Evolutionary conservation across 2,329 filamentous ascomycete genomes (phyloP).

Genomic region (Alternaria solani): DNA sequence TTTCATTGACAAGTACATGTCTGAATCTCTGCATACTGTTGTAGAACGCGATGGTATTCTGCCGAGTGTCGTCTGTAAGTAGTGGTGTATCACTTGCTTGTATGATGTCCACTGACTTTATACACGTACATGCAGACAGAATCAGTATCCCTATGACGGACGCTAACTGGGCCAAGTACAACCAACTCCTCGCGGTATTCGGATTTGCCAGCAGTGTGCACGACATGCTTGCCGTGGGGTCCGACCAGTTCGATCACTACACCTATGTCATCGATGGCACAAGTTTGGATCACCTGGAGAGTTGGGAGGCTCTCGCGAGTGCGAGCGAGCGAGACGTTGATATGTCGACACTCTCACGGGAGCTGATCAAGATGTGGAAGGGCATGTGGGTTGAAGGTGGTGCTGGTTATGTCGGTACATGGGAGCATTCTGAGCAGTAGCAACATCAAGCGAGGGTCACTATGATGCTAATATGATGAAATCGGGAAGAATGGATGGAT

Average conservation of each 20-base stretch:
- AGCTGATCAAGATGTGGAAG: conserved; percentile 5
- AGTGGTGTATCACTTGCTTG: not conserved
- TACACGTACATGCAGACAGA: not conserved
- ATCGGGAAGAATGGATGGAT: too few species aligned
- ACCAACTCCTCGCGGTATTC: conserved; percentile 17
- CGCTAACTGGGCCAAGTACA: conserved; percentile 19
- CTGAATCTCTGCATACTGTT: conserved; percentile 8
- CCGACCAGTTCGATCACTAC: conserved; percentile 18
- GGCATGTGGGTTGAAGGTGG: not conserved
- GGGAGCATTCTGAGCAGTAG: not conserved
- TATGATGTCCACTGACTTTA: not conserved
- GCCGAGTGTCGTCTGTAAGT: conserved; percentile 12
- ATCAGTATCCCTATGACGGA: conserved; percentile 23
- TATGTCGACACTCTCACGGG: not conserved
- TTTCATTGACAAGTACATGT: conserved; percentile 23
- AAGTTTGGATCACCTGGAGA: not conserved
- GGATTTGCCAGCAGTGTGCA: conserved; percentile 16
- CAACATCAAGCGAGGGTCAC: not conserved
- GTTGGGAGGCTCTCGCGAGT: conserved; percentile 5
- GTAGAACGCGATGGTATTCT: conserved; percentile 17
- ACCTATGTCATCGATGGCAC: not conserved
- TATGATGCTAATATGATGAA: too few species aligned
- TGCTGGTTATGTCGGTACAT: not conserved
- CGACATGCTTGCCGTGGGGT: conserved; percentile 11
- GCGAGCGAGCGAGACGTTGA: not conserved